phyloP scores from a whole-genome alignment of 176 grass and related monocot species.

The Olyra latifolia region DNA sequence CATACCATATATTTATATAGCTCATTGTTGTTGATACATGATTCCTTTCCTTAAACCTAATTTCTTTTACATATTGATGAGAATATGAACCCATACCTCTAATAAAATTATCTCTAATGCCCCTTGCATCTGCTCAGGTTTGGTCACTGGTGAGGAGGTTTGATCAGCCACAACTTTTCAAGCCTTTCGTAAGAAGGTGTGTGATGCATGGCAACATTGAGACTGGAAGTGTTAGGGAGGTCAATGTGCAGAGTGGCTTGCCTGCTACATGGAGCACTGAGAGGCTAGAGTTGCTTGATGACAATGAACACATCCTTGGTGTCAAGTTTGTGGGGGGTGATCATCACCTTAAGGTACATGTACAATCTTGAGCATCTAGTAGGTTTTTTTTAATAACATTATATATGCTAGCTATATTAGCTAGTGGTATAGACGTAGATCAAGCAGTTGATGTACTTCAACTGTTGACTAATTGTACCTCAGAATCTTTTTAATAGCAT shows the following conservation, averaged over 20 bases:
- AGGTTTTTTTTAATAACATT: neutral
- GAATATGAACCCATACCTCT: neutral
- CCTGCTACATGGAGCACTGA: slow-evolving; percentile 77
- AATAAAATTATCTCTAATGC: neutral
- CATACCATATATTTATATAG: neutral
- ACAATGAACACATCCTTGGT: slow-evolving; percentile 71
- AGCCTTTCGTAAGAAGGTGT: slow-evolving; percentile 74
- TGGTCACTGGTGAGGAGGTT: slow-evolving; percentile 93
- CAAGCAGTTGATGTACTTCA: neutral
- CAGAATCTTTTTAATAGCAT: too few species aligned
- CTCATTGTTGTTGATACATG: neutral
- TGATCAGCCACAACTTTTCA: slow-evolving; percentile 83
- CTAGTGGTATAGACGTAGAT: neutral
- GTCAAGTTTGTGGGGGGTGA: slow-evolving; percentile 76
- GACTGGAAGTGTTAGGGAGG: slow-evolving; percentile 70
- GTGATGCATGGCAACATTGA: slow-evolving; percentile 63
- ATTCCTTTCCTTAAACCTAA: neutral
- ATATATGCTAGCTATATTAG: neutral
- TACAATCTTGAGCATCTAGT: neutral
- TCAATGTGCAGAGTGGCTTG: slow-evolving; percentile 67
- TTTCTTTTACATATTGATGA: neutral
- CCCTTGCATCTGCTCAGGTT: slow-evolving; percentile 33
- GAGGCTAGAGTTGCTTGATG: slow-evolving; percentile 67
- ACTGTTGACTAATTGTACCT: too few species aligned
- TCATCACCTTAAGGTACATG: slow-evolving; percentile 68